Evolutionary conservation across 176 grass and related monocot genomes (phyloP), one percentile per base, ranked within the genome.

Genomic region (Musa itinerans): DNA sequence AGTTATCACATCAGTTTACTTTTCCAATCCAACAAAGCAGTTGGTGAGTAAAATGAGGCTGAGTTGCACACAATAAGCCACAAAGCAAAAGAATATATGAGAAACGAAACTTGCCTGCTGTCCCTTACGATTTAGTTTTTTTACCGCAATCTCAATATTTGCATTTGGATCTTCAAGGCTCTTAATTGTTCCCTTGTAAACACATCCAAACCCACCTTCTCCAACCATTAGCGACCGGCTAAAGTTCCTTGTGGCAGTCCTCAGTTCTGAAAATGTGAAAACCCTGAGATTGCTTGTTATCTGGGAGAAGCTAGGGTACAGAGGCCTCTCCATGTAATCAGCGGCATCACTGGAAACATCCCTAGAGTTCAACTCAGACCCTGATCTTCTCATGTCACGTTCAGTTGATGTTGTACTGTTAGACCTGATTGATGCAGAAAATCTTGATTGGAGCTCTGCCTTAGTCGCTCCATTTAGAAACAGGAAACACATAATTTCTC

Each of bases 91-190:
- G 63, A 77, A 71, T 11, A 49, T 75, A 11, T 20, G 21, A 16
- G 22, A 64, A 74, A 78, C 43, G 63, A 74, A 83, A 59, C 90
- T 93, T 89, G 82, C 94, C 94, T 98, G 94, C 55, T 83, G 72
- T 11, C 94, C 94, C 85, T 98, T 98, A 9, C 94, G 94, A n/a
- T 89, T 98, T 57, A 98, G 52, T 76, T 98, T 88, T 71, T 98
- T 98, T 74, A 98, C 94, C 51, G 94, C 94, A 14, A 98, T 87
- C 62, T 98, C 90, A 7, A 82, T 81, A 34, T 77, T 71, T 65
- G 78, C 79, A 59, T 1, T 53, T 3, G 86, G 78, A 75, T 93
- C 87, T 14, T 89, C 90, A 0, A 79, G 74, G 21, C 53, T 76
- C 81, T 88, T 92, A 58, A 93, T 93, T 57, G 83, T 56, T 23